Evolutionary conservation across 306 rosid species (phyloP).

Genomic region (Adenanthera pavonina): DNA sequence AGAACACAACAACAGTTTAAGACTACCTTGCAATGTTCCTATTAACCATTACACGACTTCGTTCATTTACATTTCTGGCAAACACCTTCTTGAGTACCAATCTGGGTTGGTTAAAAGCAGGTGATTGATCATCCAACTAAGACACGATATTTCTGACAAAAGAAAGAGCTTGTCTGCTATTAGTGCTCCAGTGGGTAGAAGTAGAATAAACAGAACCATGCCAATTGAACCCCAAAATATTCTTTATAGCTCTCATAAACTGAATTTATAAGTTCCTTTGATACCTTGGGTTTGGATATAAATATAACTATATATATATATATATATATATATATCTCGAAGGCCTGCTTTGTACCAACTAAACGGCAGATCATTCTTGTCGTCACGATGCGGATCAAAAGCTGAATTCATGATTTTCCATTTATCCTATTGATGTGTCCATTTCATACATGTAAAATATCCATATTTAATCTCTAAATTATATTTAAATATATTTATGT

Average conservation of each 20-base stretch:
- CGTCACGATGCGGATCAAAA: not conserved
- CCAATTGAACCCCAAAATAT: not conserved
- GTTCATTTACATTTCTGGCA: conserved; percentile 60
- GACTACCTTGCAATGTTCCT: conserved; percentile 70
- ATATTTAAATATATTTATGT: too few relatives aligned
- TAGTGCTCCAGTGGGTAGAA: not conserved
- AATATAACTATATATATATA: too few relatives aligned
- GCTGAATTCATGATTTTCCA: not conserved
- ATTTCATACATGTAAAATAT: too few relatives aligned
- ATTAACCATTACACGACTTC: conserved; percentile 61
- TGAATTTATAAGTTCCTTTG: not conserved
- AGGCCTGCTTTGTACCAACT: not conserved
- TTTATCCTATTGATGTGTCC: too few relatives aligned
- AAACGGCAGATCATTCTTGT: not conserved
- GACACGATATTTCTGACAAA: conserved; percentile 49
- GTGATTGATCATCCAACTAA: conserved; percentile 37
- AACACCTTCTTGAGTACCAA: conserved; percentile 59
- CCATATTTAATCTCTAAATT: too few relatives aligned
- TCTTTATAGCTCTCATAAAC: not conserved
- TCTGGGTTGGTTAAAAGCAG: conserved; percentile 50
- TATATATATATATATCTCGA: not conserved
- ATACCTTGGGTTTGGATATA: not conserved
- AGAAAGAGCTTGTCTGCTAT: not conserved
- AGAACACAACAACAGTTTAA: not conserved
- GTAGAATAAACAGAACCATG: not conserved